Evolutionary conservation across 1,284 basidiomycete genomes (phyloP), one percentile per base, ranked within the genome.

Genomic region (Trichosporon ovoides): DNA sequence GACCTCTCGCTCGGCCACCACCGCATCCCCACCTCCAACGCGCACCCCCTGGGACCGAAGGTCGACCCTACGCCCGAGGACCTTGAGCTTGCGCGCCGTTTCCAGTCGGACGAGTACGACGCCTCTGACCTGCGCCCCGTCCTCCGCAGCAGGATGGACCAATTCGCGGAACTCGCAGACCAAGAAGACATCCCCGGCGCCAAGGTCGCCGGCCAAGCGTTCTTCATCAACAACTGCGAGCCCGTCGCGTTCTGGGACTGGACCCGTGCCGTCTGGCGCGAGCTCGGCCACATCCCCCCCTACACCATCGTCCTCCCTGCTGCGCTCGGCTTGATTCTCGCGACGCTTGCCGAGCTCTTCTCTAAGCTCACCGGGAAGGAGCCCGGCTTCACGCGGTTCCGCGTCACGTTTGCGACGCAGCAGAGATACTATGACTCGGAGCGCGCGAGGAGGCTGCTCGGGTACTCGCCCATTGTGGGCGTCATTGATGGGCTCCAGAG

Each of bases 161-260:
- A 80, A 58, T 82, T 82, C 69, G 75, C 75, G 60, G 71, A 76
- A 60, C 78, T 83, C 40, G 66, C 72, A 13, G 64, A 70, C 54
- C 59, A 49, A 34, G 64, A 66, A 10, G 68, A 67, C 12, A 61
- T 59, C 10, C 56, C 57, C 1, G 64, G 60, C 14, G 65, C 53
- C 69, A 73, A 3, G 80, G 89, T 97, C 36, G 93, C 91, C 3
- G 96, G 96, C 0, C 89, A 98, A 74, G 90, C 82, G 1, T 99
- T 96, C 81, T 96, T 95, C 81, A 91, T 99, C 78, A 96, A 94
- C 61, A 98, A 98, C 73, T 93, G 94, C 63, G 94, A 98, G 75
- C 95, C 94, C 1, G 83, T 89, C 59, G 89, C 89, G 72, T 98
- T 98, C 80, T 98, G 95, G 95, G 94, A 98, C 79, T 88, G 96